Conservation (phyloP, 139 green algal genomes). For the Haematococcus lacustris region DNA sequence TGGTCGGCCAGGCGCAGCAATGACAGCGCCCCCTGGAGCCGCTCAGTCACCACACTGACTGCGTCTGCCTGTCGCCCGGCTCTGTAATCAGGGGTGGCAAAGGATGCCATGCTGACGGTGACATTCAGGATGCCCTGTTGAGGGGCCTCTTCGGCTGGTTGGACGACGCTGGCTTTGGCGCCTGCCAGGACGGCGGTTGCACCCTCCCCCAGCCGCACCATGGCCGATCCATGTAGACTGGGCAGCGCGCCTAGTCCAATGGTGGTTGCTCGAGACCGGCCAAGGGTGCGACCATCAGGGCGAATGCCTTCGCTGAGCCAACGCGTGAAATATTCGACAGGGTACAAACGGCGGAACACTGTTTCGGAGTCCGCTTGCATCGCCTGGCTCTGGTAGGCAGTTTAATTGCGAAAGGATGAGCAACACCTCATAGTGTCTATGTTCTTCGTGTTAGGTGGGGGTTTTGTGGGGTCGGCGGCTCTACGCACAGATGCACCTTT, state of each 20-base stretch:
- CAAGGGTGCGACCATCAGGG: conserved; percentile 60
- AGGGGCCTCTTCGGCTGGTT: conserved; percentile 24
- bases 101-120: conserved; percentile 56
- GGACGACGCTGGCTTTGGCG: conserved; percentile 50
- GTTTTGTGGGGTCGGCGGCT: too few relatives aligned
- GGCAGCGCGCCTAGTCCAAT: conserved; percentile 51
- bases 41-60: conserved; percentile 33
- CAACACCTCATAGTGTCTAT: too few relatives aligned
- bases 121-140: conserved; percentile 37
- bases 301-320: conserved; percentile 49
- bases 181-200: conserved; percentile 60
- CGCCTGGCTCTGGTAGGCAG: too few relatives aligned
- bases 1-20: conserved; percentile 13
- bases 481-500: too few relatives aligned
- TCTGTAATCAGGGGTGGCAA: conserved; percentile 40
- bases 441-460: too few relatives aligned
- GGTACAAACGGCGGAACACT: too few relatives aligned
- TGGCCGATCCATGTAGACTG: conserved; percentile 55
- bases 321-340: too few relatives aligned
- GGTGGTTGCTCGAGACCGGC: conserved; percentile 33
- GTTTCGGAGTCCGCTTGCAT: too few relatives aligned
- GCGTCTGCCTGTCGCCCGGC: conserved; percentile 20
- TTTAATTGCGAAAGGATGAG: too few relatives aligned
- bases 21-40: conserved; percentile 28
- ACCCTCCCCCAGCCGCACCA: conserved; percentile 68